Percentiles rank a stretch among this genome's conserved stretches.
phyloP scores from a whole-genome alignment of 352 stramenopile genomes.

The Phytophthora colocasiae region DNA sequence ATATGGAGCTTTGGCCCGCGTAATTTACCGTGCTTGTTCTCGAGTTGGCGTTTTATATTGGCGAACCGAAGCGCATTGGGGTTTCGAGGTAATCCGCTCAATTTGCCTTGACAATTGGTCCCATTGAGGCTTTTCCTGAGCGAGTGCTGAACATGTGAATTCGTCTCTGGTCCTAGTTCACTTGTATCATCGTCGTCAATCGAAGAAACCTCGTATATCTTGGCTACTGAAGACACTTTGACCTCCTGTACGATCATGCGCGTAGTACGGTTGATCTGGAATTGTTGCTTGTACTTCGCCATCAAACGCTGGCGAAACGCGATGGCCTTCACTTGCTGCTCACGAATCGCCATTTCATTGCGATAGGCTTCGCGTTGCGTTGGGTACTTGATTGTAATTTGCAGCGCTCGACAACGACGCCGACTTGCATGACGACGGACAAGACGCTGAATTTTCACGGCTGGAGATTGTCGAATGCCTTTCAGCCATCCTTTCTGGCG shows the following conservation, averaged over 20 bases:
- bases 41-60: constrained; percentile 47
- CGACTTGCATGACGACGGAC: constrained; percentile 54
- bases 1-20: constrained; percentile 58
- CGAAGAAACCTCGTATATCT: constrained; percentile 4
- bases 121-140: constrained; percentile 6
- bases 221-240: constrained; percentile 18
- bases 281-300: constrained; percentile 61
- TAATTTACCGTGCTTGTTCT: constrained; percentile 35
- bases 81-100: constrained; percentile 27
- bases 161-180: constrained; percentile 19
- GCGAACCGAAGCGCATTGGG: constrained; percentile 52
- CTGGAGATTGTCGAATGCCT: constrained; percentile 66
- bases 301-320: constrained; percentile 60
- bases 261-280: constrained; percentile 55
- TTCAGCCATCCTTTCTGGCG: constrained; percentile 67
- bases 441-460: constrained; percentile 75
- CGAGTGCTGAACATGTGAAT: constrained; percentile 31
- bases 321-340: constrained; percentile 33
- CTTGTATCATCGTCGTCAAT: constrained; percentile 11
- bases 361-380: constrained; percentile 48
- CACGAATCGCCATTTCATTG: constrained; percentile 32
- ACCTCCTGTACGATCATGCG: constrained; percentile 55
- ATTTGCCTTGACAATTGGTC: neutral
- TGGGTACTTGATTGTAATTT: constrained; percentile 53
- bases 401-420: constrained; percentile 46